Evolutionary conservation across 164 flowering plant genomes (phyloP), one percentile per base, ranked within the genome.

Genomic region (Umbilicus rupestris): DNA sequence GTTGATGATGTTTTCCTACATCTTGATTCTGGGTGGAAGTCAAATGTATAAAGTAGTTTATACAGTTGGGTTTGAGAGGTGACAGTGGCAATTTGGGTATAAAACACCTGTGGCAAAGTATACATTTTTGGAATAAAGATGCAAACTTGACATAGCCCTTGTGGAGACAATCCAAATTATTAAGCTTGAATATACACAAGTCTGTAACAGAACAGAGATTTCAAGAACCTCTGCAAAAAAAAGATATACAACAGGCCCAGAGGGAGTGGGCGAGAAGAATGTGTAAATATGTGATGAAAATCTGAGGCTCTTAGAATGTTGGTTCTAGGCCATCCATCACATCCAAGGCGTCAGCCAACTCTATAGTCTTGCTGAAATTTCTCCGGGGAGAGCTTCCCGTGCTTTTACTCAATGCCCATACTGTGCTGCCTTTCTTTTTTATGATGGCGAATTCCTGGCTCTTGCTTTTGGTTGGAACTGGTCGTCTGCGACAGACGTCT

Each of bases 381-480:
- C 72, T 74, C 9, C 47, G 59, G 0, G 95, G 89, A 20, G 89
- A 82, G 66, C 76, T 78, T 39, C 91, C 85, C 14, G 71, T 63
- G 73, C 95, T 88, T 72, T 72, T 76, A 76, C 85, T 83, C 63
- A 76, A 41, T 6, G 78, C 73, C 74, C 68, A 77, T 28, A 70
- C 72, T 65, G 30, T 71, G 41, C 72, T 66, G 19, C 66, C 73
- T 57, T 71, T 39, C 64, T 33, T 74, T 46, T 69, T 72, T 47
- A 39, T 70, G 7, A 66, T 10, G 28, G 30, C 45, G 46, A 84
- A 80, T 49, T 84, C 89, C 65, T 82, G 89, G 46, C 89, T 86
- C 70, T 82, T 88, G 76, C 89, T 88, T 42, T 67, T 65, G 39
- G 82, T 81, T 3, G 78, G 84, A 62, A 69, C 75, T 68, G 72